Base-by-base conservation (phyloP, 768 basidiomycete genomes). In the Dioszegia aurantiaca region DNA sequence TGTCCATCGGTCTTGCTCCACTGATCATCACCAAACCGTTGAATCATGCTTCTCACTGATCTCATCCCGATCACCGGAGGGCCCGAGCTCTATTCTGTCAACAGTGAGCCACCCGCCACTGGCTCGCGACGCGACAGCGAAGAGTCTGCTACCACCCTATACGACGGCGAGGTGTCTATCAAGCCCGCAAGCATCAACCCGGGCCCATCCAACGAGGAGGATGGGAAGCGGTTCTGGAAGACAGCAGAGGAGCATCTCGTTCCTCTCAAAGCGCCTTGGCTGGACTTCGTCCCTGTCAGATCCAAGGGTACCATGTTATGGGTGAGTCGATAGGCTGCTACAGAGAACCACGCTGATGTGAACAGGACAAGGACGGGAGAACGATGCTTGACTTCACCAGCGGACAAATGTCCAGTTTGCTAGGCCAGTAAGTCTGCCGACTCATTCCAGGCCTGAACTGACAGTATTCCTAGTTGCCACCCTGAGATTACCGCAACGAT, bases 381-480 rank as follows among this genome's bases (percentile, higher is more conserved):
- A 39, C 59, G 49, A 72, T 72, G 45, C 43, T 72, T 33, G 70
- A 72, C 49, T 72, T 64, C 37, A 72, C 70, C 14, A 53, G 46
- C 47, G 70, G 70, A 2, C 70, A 72, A 48, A 72, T 72, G 70
- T 62, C 60, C 8, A 62, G 62, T 23, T 28, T 71, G 28, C 61
- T 71, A 14, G 69, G 69, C 1, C 69, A 71, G 55, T 64, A 27
- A 57, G 48, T 53, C n/a, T n/a, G n/a, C n/a, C n/a, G n/a, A n/a
- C n/a, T 21, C 6, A 26, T 31, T 21, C 27, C 36, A 16, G 2
- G 2, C 10, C 16, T 12, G 3, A 19, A 6, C 56, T 17, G 27
- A 33, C 55, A 40, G n/a, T n/a, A n/a, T n/a, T 27, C 40, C 27
- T 43, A 59, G 58, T 54, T 52, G 48, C 26, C 61, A 72, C 52